These are phyloP conservation scores for Boletellus sp. DNA, from an alignment of 768 basidiomycete genomes.

Conservation along the genomic window DNA sequence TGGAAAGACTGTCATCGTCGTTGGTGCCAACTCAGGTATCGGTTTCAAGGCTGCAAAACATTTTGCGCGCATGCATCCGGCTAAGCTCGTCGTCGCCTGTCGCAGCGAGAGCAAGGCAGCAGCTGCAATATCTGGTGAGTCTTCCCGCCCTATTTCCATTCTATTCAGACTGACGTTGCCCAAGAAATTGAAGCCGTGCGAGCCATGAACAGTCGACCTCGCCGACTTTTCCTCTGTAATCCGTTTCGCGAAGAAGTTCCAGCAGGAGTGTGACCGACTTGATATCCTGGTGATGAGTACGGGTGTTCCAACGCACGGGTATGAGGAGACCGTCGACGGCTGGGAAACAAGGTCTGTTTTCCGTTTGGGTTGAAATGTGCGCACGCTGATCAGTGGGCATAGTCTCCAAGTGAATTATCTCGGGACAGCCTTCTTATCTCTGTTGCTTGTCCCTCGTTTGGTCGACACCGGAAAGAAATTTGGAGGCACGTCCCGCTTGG, in stretches of 20 bases:
- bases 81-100: conserved; percentile 27
- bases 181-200: conserved; percentile 28
- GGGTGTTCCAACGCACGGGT: conserved; percentile 14
- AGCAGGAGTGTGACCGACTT: conserved; percentile 6
- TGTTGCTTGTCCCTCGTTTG: conserved; percentile 33
- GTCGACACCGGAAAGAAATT: conserved; percentile 24
- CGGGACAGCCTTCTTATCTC: conserved; percentile 28
- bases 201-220: conserved; percentile 24
- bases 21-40: conserved; percentile 33
- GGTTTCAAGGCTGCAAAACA: conserved; percentile 33
- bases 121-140: conserved; percentile 21
- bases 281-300: conserved; percentile 45
- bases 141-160: not conserved
- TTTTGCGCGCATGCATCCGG: conserved; percentile 30
- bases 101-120: conserved; percentile 26
- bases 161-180: not conserved
- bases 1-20: conserved; percentile 30
- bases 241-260: conserved; percentile 8
- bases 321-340: conserved; percentile 36
- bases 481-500: conserved; percentile 23
- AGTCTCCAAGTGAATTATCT: conserved; percentile 38
- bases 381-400: not conserved
- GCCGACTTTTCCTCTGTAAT: conserved; percentile 15
- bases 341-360: conserved; percentile 43
- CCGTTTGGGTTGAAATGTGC: not conserved